A percentile compares a stretch with the other conserved stretches of the same genome.
Conservation (phyloP, 768 basidiomycete species). For the Phanerochaete carnosa region DNA sequence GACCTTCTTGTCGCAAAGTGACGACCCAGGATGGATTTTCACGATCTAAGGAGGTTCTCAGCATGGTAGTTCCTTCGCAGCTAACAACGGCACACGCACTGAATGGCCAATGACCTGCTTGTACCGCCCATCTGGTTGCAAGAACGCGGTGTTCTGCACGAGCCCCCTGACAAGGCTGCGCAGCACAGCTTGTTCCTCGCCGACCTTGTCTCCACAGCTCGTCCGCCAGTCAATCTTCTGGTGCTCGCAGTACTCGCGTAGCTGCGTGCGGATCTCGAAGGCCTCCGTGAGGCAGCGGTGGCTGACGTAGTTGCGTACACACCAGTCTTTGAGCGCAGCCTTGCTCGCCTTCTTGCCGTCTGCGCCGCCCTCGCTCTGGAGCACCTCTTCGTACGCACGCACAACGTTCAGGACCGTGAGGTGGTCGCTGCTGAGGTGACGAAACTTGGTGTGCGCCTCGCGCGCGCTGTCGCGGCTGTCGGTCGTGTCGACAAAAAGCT, state of each 20-base stretch:
- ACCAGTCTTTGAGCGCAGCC: conserved; percentile 62
- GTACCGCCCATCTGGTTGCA: conserved; percentile 86
- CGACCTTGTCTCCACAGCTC: conserved; percentile 61
- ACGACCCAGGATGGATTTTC: conserved; percentile 90
- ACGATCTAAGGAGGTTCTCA: conserved; percentile 43
- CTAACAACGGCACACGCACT: too few relatives aligned
- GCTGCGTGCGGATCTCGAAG: conserved; percentile 74
- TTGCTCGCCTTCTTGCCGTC: conserved; percentile 35
- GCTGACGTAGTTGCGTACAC: conserved; percentile 78
- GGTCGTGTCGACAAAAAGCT: conserved; percentile 74
- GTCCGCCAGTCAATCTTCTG: conserved; percentile 56
- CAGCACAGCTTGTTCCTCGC: conserved; percentile 61
- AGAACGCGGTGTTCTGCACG: conserved; percentile 77
- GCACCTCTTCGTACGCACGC: conserved; percentile 74
- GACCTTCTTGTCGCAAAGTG: conserved; percentile 74
- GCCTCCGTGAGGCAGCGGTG: conserved; percentile 79
- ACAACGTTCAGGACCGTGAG: conserved; percentile 86
- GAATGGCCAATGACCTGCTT: conserved; percentile 75
- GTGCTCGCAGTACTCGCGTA: conserved; percentile 61
- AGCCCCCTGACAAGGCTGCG: conserved; percentile 73
- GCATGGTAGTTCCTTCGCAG: too few relatives aligned
- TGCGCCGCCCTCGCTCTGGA: conserved; percentile 30
- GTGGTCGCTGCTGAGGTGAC: conserved; percentile 87
- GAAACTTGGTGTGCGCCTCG: conserved; percentile 73
- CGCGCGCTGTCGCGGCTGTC: conserved; percentile 72